Conservation (phyloP, 352 stramenopile genomes). For the Pythium graminicola region DNA sequence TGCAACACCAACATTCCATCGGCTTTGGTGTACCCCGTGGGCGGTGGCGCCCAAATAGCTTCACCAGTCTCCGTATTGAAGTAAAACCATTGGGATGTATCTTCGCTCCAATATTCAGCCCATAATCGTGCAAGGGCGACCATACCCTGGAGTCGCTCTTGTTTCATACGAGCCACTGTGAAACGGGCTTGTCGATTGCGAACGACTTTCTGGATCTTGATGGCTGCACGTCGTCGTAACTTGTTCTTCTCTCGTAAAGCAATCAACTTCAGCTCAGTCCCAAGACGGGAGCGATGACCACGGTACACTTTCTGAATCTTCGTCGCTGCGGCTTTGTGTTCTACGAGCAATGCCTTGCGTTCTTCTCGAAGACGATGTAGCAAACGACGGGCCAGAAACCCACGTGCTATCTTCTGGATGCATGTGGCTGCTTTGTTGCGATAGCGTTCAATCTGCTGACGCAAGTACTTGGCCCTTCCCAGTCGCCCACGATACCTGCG, state of each 20-base stretch:
- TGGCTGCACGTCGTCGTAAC: constrained; percentile 42
- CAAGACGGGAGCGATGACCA: constrained; percentile 58
- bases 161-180: constrained; percentile 27
- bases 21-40: constrained; percentile 62
- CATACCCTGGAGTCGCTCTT: constrained; percentile 31
- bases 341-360: constrained; percentile 21
- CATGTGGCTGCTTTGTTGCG: constrained; percentile 32
- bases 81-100: constrained; percentile 68
- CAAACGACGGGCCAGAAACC: constrained; percentile 31
- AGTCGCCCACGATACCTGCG: constrained; percentile 62
- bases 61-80: constrained; percentile 73
- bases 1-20: constrained; percentile 63
- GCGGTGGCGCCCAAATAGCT: constrained; percentile 56
- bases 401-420: constrained; percentile 50
- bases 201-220: constrained; percentile 57
- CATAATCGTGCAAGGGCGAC: constrained; percentile 44
- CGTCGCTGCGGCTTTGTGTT: constrained; percentile 38
- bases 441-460: constrained; percentile 48
- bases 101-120: constrained; percentile 77
- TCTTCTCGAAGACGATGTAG: constrained; percentile 29
- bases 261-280: constrained; percentile 61
- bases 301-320: constrained; percentile 71
- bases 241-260: constrained; percentile 54
- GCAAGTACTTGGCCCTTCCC: constrained; percentile 54
- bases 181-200: constrained; percentile 43